Percentiles rank a stretch among this genome's conserved stretches.
Conservation (phyloP, 768 basidiomycete species). For the Cystobasidium ongulense region DNA sequence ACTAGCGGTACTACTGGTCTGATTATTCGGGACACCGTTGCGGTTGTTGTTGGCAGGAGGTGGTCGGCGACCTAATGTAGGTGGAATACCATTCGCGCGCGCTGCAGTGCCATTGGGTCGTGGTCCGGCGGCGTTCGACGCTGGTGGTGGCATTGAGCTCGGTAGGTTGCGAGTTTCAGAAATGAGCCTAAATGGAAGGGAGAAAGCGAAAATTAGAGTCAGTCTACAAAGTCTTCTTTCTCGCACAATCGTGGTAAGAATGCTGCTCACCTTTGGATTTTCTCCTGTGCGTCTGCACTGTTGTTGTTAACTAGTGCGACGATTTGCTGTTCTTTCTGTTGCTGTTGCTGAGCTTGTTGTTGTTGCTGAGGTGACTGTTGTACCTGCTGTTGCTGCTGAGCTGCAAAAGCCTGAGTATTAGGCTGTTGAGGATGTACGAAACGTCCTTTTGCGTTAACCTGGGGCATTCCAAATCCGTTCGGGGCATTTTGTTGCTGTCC, state of each 20-base stretch:
- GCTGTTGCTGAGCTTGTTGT: background rate
- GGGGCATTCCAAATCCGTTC: background rate
- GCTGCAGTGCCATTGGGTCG: background rate
- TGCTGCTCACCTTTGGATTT: conserved; percentile 23
- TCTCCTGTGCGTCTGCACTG: conserved; percentile 14
- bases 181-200: conserved; percentile 8
- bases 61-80: background rate
- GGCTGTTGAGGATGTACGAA: background rate
- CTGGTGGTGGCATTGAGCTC: background rate
- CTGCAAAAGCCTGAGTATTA: background rate
- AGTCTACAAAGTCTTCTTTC: background rate
- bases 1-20: background rate
- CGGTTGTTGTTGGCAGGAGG: background rate
- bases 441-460: background rate
- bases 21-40: background rate
- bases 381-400: conserved; percentile 22
- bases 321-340: conserved; percentile 6
- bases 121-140: background rate
- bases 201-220: background rate
- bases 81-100: conserved; percentile 1
- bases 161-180: conserved; percentile 23
- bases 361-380: background rate
- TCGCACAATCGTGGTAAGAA: too few species aligned
- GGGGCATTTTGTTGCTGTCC: background rate
- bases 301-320: background rate